Conservation (phyloP, 2,329 filamentous ascomycete genomes). For the Alternaria dauci region DNA sequence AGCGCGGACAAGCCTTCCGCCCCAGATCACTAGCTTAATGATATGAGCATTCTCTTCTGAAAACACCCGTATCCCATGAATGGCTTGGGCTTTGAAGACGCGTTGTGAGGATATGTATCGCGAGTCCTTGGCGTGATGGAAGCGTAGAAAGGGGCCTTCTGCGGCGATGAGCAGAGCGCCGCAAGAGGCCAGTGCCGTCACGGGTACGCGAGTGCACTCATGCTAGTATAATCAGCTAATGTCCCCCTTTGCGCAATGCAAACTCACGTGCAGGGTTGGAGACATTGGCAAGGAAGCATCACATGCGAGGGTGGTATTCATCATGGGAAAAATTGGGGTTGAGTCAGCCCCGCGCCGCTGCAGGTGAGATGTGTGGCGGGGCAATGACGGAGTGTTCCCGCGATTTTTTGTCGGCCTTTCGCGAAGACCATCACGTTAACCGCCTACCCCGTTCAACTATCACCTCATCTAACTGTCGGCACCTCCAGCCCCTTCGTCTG, state of each 20-base stretch:
- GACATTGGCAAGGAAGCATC: conserved; percentile 44
- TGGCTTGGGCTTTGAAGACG: conserved; percentile 72
- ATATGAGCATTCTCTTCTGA: conserved; percentile 32
- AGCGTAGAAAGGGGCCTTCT: conserved; percentile 54
- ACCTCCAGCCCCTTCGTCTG: not conserved
- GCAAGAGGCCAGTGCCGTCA: conserved; percentile 56
- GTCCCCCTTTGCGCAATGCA: not conserved
- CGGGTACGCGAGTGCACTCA: conserved; percentile 53
- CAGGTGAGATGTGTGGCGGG: conserved; percentile 22
- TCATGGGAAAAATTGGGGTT: conserved; percentile 41
- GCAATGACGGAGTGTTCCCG: conserved; percentile 36
- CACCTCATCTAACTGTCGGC: not conserved
- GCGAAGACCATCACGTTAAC: not conserved
- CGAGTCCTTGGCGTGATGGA: conserved; percentile 45
- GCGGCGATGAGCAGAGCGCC: conserved; percentile 52
- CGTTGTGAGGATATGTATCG: conserved; percentile 46
- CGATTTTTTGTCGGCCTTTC: conserved; percentile 30
- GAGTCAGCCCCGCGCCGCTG: conserved; percentile 46
- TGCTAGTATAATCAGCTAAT: conserved; percentile 39
- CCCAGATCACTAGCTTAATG: conserved; percentile 47
- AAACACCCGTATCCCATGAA: conserved; percentile 73
- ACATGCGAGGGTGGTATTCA: conserved; percentile 27
- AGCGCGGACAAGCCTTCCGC: conserved; percentile 59
- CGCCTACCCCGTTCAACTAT: not conserved
- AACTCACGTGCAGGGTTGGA: conserved; percentile 44